Percentiles rank a stretch among this genome's conserved stretches.
Conservation (phyloP, 371 early-diverging fungal genomes). For the Mucor piriformis region DNA sequence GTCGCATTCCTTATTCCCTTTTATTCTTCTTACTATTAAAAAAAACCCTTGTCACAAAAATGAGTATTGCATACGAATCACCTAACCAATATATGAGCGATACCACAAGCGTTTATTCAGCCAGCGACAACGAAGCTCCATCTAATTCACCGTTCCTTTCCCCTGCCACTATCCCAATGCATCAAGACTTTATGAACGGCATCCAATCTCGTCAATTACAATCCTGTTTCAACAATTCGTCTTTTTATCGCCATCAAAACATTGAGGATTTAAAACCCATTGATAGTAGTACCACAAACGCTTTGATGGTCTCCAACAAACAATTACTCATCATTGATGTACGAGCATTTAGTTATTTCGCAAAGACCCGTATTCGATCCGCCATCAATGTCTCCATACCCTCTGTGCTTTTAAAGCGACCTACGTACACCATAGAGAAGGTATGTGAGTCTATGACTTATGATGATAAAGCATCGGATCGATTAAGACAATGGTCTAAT, state of each 20-base stretch:
- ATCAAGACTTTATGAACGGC: conserved; percentile 28
- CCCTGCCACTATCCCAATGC: background rate
- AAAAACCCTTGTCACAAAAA: background rate
- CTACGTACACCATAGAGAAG: conserved; percentile 49
- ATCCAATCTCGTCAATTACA: conserved; percentile 20
- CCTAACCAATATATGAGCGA: conserved; percentile 21
- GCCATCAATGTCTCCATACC: conserved; percentile 53
- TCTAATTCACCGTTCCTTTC: background rate
- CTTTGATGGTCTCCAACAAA: background rate
- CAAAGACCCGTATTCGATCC: conserved; percentile 32
- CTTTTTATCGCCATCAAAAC: background rate
- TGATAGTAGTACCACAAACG: background rate
- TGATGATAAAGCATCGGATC: conserved; percentile 26
- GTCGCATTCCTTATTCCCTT: no score
- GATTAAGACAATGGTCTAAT: conserved; percentile 40
- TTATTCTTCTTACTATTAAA: background rate
- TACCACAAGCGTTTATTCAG: background rate
- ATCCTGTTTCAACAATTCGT: background rate
- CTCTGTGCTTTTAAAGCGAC: conserved; percentile 47
- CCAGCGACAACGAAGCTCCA: background rate
- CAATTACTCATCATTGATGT: conserved; percentile 53
- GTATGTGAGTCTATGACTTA: conserved; percentile 39
- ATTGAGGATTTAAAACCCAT: conserved; percentile 18
- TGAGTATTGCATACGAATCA: conserved; percentile 32
- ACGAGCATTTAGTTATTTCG: conserved; percentile 39